A percentile compares a stretch with the other conserved stretches of the same genome.
phyloP scores from a whole-genome alignment of 2,329 filamentous ascomycete species.

The Scopulariopsis brevicaulis region DNA sequence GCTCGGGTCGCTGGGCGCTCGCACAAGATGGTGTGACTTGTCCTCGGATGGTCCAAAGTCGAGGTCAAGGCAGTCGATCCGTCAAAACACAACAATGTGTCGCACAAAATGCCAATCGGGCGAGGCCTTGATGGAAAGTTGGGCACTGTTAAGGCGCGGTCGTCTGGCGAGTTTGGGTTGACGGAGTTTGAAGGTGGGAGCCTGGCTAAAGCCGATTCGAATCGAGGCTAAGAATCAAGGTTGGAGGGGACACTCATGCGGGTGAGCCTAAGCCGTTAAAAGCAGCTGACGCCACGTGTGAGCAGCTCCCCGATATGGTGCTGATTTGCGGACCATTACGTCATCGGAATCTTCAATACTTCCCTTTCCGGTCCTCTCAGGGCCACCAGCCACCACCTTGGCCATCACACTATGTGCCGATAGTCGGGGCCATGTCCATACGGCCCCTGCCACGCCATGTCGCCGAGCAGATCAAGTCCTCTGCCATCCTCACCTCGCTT shows the following conservation, averaged over 20 bases:
- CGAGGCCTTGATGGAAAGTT: neutral
- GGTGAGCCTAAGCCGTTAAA: neutral
- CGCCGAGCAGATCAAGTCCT: conserved; percentile 73
- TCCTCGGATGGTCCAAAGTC: neutral
- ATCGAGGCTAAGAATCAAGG: neutral
- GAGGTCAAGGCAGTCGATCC: neutral
- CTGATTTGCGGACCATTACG: neutral
- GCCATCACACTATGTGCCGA: neutral
- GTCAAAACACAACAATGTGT: neutral
- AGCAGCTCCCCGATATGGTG: neutral
- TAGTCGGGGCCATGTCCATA: conserved; percentile 41
- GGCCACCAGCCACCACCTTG: neutral
- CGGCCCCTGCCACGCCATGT: conserved; percentile 58
- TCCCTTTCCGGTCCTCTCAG: neutral
- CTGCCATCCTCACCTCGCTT: conserved; percentile 65
- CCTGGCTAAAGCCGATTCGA: conserved; percentile 1
- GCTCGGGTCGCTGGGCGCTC: neutral
- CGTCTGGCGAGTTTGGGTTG: neutral
- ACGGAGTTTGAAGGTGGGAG: neutral
- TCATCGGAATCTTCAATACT: neutral
- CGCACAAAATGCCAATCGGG: neutral
- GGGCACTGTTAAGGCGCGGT: neutral
- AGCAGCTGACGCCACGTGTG: neutral
- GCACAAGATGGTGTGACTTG: neutral
- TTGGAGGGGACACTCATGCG: neutral